phyloP scores from a whole-genome alignment of 2,329 filamentous ascomycete species.

The Fonsecaea nubica region DNA sequence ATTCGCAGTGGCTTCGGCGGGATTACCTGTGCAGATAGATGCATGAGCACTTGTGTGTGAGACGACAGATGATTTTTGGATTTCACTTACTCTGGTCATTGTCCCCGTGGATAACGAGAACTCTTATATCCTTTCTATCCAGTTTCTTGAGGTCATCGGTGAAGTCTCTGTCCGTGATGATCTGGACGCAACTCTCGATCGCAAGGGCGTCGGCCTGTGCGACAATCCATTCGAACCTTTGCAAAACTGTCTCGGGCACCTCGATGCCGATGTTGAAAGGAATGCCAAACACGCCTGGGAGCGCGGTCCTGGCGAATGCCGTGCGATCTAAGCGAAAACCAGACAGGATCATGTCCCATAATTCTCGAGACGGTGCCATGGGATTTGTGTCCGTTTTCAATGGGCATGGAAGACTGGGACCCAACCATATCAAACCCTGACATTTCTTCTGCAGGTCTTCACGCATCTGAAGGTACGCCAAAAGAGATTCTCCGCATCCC shows the following conservation, averaged over 20 bases:
- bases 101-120: slow-evolving; percentile 43
- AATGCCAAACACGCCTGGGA: slow-evolving; percentile 39
- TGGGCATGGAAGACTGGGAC: slow-evolving; percentile 39
- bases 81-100: slow-evolving; percentile 39
- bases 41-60: background rate
- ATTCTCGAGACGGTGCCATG: slow-evolving; percentile 37
- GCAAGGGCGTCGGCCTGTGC: slow-evolving; percentile 41
- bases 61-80: background rate
- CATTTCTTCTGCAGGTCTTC: slow-evolving; percentile 29
- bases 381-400: slow-evolving; percentile 39
- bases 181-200: slow-evolving; percentile 43
- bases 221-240: slow-evolving; percentile 40
- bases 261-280: slow-evolving; percentile 36
- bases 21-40: slow-evolving; percentile 33
- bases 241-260: slow-evolving; percentile 34
- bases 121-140: slow-evolving; percentile 30
- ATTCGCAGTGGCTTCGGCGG: slow-evolving; percentile 39
- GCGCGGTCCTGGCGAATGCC: slow-evolving; percentile 37
- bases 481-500: slow-evolving; percentile 43
- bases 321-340: slow-evolving; percentile 39
- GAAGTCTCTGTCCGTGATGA: slow-evolving; percentile 42
- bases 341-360: slow-evolving; percentile 42
- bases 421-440: slow-evolving; percentile 42
- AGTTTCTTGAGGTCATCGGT: slow-evolving; percentile 38
- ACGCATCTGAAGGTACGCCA: slow-evolving; percentile 38